Conservation (phyloP, 164 flowering plant species). For the Berberis thunbergii region DNA sequence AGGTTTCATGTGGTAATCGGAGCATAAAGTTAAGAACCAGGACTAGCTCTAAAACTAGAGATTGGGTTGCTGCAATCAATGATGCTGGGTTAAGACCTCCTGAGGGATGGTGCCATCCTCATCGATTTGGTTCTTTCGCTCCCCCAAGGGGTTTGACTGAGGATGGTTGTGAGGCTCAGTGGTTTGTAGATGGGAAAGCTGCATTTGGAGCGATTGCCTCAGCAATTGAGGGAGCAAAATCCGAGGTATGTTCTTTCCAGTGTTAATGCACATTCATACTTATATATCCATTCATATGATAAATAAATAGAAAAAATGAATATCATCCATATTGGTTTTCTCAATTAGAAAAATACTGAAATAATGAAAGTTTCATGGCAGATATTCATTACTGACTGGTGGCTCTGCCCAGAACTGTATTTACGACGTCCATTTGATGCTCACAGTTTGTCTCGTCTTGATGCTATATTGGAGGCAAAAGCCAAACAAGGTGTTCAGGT, state of each 20-base stretch:
- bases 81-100: conserved; percentile 94
- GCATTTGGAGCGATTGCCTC: conserved; percentile 96
- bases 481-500: conserved; percentile 99
- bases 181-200: conserved; percentile 93
- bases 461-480: conserved; percentile 78
- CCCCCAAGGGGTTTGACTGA: conserved; percentile 94
- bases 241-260: conserved; percentile 58
- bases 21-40: conserved; percentile 61
- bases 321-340: no score
- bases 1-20: conserved; percentile 88
- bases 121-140: conserved; percentile 97
- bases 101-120: conserved; percentile 99
- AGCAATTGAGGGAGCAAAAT: conserved; percentile 84
- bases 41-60: conserved; percentile 57
- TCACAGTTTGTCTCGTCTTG: conserved; percentile 76
- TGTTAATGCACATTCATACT: no score
- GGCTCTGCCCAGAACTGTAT: conserved; percentile 98
- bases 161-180: conserved; percentile 92
- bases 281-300: no score
- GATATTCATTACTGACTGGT: conserved; percentile 99
- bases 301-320: no score
- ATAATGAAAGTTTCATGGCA: conserved; percentile 34
- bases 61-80: conserved; percentile 96
- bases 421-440: conserved; percentile 74
- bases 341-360: conserved; percentile 1